phyloP scores from a whole-genome alignment of 2,329 filamentous ascomycete genomes.

The Aspergillus quadricinctus region DNA sequence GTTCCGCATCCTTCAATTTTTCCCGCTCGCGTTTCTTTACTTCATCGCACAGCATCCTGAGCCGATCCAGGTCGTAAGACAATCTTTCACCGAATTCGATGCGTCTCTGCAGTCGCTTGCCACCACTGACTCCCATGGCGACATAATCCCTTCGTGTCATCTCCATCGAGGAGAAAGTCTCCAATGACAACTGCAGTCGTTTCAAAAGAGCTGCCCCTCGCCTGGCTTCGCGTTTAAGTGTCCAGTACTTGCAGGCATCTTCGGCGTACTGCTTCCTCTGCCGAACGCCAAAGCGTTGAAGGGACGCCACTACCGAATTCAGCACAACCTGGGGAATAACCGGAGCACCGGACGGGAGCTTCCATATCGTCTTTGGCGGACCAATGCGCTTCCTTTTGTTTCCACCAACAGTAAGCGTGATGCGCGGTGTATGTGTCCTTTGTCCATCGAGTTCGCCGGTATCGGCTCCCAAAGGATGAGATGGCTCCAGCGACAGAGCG shows the following conservation, averaged over 20 bases:
- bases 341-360: conserved; percentile 87
- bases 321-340: conserved; percentile 88
- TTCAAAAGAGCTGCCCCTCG: conserved; percentile 89
- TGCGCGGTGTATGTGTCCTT: conserved; percentile 41
- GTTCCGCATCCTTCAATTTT: conserved; percentile 71
- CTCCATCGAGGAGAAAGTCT: conserved; percentile 96
- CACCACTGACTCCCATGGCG: conserved; percentile 84
- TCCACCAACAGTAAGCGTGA: conserved; percentile 49
- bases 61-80: conserved; percentile 64
- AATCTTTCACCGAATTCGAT: conserved; percentile 78
- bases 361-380: conserved; percentile 71
- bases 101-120: conserved; percentile 69
- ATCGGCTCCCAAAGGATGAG: conserved; percentile 57
- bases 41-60: conserved; percentile 65
- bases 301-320: conserved; percentile 75
- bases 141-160: conserved; percentile 91
- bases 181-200: conserved; percentile 87
- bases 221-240: conserved; percentile 87
- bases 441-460: conserved; percentile 45
- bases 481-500: conserved; percentile 73
- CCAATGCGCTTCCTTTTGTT: conserved; percentile 57
- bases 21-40: conserved; percentile 71
- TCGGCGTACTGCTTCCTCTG: conserved; percentile 90
- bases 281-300: conserved; percentile 75
- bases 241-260: conserved; percentile 97